These are phyloP conservation scores for Monotropa hypopitys DNA, from an alignment of 179 eudicot species.

Conservation along the genomic window DNA sequence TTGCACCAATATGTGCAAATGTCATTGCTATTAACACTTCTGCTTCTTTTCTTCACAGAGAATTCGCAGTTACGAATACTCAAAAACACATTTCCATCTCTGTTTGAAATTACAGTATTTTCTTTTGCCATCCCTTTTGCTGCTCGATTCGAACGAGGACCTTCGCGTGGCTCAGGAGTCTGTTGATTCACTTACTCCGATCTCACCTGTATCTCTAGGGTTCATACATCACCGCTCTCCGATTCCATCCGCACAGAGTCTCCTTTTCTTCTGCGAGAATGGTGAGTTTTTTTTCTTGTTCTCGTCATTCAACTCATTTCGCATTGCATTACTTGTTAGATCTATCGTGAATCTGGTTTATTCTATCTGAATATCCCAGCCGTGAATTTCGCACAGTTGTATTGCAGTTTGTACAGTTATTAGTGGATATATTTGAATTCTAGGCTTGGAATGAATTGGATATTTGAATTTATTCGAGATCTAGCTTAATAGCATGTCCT, in stretches of 20 bases:
- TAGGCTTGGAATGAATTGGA: not conserved
- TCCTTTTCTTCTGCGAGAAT: not conserved
- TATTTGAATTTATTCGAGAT: conserved; percentile 6
- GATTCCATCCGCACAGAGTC: not conserved
- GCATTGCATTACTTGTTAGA: not conserved
- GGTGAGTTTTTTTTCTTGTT: not conserved
- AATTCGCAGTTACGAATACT: not conserved
- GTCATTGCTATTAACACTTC: too few relatives aligned
- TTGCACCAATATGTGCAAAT: too few relatives aligned
- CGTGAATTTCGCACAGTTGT: not conserved
- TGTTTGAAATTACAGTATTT: not conserved
- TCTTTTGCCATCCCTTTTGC: not conserved
- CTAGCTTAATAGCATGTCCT: not conserved
- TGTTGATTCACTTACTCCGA: too few relatives aligned
- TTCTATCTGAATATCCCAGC: not conserved
- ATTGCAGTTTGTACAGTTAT: not conserved
- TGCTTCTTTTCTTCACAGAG: not conserved
- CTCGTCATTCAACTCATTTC: not conserved
- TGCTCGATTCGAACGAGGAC: not conserved
- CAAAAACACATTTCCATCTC: not conserved
- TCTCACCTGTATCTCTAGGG: too few relatives aligned
- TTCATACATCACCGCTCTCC: too few relatives aligned
- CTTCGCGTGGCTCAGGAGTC: too few relatives aligned
- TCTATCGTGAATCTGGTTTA: conserved; percentile 6
- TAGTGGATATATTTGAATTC: not conserved